Conservation (phyloP, 192 early-diverging fungal species). For the Coemansia sp. region DNA sequence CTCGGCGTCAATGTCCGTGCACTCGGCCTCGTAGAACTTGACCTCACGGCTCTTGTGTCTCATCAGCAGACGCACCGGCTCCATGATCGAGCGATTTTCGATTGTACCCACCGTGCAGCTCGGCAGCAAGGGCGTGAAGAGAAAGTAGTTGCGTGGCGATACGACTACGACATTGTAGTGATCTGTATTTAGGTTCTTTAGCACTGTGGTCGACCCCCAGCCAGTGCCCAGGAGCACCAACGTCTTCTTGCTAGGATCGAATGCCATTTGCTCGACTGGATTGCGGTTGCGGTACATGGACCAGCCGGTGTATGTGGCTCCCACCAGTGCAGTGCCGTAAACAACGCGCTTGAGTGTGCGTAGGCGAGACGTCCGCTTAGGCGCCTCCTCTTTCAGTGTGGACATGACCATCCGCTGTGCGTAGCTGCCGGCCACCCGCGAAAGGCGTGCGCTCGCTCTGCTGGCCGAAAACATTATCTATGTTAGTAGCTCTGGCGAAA, state of each 20-base stretch:
- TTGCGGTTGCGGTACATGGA: constrained; percentile 52
- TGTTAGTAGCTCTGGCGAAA: background rate
- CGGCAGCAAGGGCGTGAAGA: constrained; percentile 70
- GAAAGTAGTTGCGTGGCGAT: constrained; percentile 86
- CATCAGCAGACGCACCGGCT: constrained; percentile 82
- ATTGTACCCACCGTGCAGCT: constrained; percentile 86
- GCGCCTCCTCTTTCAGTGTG: constrained; percentile 15
- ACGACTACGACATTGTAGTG: constrained; percentile 78
- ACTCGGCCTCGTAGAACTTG: constrained; percentile 86
- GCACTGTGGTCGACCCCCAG: constrained; percentile 54
- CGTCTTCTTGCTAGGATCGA: constrained; percentile 45
- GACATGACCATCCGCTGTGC: constrained; percentile 49
- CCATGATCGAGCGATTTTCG: constrained; percentile 81
- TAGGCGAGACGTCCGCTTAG: constrained; percentile 32
- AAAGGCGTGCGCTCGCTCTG: constrained; percentile 11
- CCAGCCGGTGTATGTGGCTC: constrained; percentile 40
- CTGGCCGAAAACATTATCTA: constrained; percentile 24
- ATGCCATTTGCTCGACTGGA: constrained; percentile 37
- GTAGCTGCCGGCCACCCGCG: constrained; percentile 17
- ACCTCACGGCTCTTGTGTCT: constrained; percentile 83
- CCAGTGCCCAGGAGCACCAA: constrained; percentile 46
- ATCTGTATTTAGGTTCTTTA: constrained; percentile 73
- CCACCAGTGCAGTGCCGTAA: constrained; percentile 21
- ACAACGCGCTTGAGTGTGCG: constrained; percentile 40
- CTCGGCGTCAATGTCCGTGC: constrained; percentile 82